Conservation (phyloP, 805 yeast species). For the Ogataea angusta region DNA sequence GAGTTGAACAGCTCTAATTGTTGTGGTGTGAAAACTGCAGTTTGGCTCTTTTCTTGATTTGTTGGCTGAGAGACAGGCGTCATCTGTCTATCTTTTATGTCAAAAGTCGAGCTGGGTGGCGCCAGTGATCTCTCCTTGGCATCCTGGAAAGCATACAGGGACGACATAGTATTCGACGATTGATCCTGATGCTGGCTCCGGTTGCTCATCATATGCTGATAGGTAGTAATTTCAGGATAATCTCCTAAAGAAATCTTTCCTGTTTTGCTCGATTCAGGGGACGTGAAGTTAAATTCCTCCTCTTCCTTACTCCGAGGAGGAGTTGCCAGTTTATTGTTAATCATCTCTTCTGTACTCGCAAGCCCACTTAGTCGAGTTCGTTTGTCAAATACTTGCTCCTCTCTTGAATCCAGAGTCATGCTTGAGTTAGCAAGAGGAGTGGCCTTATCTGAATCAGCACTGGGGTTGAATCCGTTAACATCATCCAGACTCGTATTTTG, state of each 20-base stretch:
- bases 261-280: conserved; percentile 11
- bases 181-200: neutral
- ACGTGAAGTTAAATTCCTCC: conserved; percentile 11
- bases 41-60: neutral
- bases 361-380: too few relatives aligned
- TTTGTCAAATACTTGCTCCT: neutral
- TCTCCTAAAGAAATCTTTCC: conserved; percentile 3
- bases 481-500: conserved; percentile 2
- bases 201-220: neutral
- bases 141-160: neutral
- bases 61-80: neutral
- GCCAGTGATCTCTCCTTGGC: too few relatives aligned
- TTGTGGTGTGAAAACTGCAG: conserved; percentile 44
- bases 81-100: neutral
- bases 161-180: neutral
- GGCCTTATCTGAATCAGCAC: conserved; percentile 4
- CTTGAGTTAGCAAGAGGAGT: conserved; percentile 6
- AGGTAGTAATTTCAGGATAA: conserved; percentile 2
- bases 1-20: conserved; percentile 62
- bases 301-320: conserved; percentile 1
- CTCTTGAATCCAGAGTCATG: conserved; percentile 4
- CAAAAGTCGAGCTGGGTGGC: too few relatives aligned
- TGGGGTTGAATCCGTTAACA: conserved; percentile 1
- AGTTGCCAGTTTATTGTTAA: neutral
- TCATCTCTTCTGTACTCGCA: too few relatives aligned